Conservation (phyloP, 2,329 filamentous ascomycete genomes). For the Fusarium floridanum region DNA sequence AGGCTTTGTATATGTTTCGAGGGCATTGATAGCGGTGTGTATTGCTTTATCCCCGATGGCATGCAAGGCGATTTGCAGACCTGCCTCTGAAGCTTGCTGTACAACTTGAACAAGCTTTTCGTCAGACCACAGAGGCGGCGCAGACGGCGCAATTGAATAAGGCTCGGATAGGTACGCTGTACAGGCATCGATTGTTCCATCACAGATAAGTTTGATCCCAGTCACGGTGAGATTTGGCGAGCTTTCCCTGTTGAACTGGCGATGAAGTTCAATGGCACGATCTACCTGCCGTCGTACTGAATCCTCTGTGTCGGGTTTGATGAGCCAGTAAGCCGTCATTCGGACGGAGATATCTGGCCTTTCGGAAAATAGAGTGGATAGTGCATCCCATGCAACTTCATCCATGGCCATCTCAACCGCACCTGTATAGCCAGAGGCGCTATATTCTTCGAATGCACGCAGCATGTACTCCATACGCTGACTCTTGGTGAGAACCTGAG, state of each 20-base stretch:
- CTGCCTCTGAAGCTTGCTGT: slow-evolving; percentile 61
- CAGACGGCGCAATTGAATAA: slow-evolving; percentile 60
- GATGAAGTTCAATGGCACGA: slow-evolving; percentile 60
- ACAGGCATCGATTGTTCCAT: slow-evolving; percentile 73
- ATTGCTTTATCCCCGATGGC: slow-evolving; percentile 73
- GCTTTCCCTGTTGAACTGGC: slow-evolving; percentile 50
- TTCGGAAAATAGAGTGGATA: slow-evolving; percentile 56
- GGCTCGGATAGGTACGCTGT: slow-evolving; percentile 70
- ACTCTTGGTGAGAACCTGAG: slow-evolving; percentile 54
- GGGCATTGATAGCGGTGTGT: slow-evolving; percentile 65
- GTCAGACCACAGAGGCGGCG: slow-evolving; percentile 65
- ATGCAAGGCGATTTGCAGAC: slow-evolving; percentile 71
- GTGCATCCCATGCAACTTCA: slow-evolving; percentile 65
- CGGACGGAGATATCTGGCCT: slow-evolving; percentile 52
- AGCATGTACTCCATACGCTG: no score
- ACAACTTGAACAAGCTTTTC: slow-evolving; percentile 66
- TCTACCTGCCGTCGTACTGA: slow-evolving; percentile 60
- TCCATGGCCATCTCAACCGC: slow-evolving; percentile 73
- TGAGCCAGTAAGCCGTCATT: slow-evolving; percentile 68
- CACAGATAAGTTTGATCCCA: slow-evolving; percentile 70
- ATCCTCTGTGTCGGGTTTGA: slow-evolving; percentile 56
- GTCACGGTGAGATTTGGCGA: slow-evolving; percentile 63
- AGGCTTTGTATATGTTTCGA: slow-evolving; percentile 56
- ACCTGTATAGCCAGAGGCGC: slow-evolving; percentile 65
- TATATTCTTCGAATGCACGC: slow-evolving; percentile 54